Evolutionary conservation across 2,329 filamentous ascomycete genomes (phyloP).

Genomic region (Botrytis fabae): DNA sequence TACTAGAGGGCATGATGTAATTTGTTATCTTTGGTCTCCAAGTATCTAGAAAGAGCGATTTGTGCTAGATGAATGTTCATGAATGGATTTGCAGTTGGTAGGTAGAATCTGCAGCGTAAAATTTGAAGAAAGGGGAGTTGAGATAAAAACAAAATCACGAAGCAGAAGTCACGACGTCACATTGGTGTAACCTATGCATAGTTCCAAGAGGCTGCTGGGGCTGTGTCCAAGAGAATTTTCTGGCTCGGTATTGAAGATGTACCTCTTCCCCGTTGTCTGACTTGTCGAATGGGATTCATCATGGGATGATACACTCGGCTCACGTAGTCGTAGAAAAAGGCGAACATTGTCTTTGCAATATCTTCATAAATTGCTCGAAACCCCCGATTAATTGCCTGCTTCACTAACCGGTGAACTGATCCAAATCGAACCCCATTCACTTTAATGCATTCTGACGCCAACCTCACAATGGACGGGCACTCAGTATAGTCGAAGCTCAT

Average conservation of each 20-base stretch:
- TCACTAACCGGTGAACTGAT: slow-evolving; percentile 17
- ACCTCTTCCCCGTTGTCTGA: background rate
- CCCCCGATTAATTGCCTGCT: slow-evolving; percentile 11
- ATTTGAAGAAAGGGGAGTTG: background rate
- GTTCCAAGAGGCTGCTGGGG: background rate
- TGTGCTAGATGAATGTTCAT: background rate
- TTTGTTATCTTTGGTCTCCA: background rate
- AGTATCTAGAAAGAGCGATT: background rate
- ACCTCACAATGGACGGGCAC: slow-evolving; percentile 15
- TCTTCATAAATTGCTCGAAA: slow-evolving; percentile 9
- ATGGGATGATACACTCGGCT: background rate
- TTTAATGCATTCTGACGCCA: slow-evolving; percentile 11
- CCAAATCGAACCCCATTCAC: slow-evolving; percentile 16
- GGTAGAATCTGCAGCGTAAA: background rate
- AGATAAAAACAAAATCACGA: background rate
- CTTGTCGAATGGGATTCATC: background rate
- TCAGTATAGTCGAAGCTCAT: slow-evolving; percentile 35
- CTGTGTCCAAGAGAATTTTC: background rate
- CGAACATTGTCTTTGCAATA: slow-evolving; percentile 6
- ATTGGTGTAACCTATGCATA: background rate
- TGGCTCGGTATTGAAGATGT: background rate
- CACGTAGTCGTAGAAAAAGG: background rate
- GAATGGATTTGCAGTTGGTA: background rate
- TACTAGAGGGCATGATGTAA: background rate
- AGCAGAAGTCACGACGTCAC: background rate